Conservation (phyloP, 2,329 filamentous ascomycete genomes). For the Ceratocystis harringtonii region DNA sequence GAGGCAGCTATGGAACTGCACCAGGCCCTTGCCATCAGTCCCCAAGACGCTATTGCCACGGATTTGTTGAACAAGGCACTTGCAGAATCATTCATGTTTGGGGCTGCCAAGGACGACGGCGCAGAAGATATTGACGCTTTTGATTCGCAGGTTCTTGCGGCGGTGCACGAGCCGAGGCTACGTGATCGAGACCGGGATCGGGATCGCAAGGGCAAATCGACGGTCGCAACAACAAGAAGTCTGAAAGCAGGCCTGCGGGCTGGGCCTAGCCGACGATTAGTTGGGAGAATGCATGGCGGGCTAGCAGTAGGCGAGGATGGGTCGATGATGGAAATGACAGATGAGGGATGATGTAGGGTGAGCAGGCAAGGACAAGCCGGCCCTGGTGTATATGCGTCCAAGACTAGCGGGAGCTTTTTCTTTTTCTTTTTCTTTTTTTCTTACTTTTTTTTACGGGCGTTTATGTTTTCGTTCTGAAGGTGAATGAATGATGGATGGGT, state of each 20-base stretch:
- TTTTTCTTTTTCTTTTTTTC: not conserved
- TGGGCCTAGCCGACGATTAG: conserved; percentile 22
- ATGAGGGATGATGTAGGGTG: conserved; percentile 31
- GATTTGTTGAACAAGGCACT: conserved; percentile 62
- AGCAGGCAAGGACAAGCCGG: not conserved
- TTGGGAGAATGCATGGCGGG: conserved; percentile 21
- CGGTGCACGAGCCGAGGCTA: conserved; percentile 8
- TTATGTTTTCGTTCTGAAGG: too few relatives aligned
- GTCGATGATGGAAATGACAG: conserved; percentile 42
- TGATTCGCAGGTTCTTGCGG: conserved; percentile 36
- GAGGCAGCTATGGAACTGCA: conserved; percentile 73
- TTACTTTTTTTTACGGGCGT: not conserved
- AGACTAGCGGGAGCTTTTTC: not conserved
- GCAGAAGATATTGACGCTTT: conserved; percentile 34
- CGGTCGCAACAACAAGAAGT: conserved; percentile 19
- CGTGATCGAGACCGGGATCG: conserved; percentile 13
- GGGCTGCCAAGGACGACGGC: conserved; percentile 32
- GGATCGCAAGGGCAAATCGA: conserved; percentile 34
- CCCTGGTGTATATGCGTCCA: too few relatives aligned
- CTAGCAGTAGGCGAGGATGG: conserved; percentile 27
- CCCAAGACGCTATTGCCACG: conserved; percentile 68
- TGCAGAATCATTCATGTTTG: conserved; percentile 40
- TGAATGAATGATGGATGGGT: too few relatives aligned
- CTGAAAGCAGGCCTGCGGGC: not conserved
- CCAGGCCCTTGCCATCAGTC: conserved; percentile 63